Conservation (phyloP, 768 basidiomycete genomes). For the Myochromella boudieri region DNA sequence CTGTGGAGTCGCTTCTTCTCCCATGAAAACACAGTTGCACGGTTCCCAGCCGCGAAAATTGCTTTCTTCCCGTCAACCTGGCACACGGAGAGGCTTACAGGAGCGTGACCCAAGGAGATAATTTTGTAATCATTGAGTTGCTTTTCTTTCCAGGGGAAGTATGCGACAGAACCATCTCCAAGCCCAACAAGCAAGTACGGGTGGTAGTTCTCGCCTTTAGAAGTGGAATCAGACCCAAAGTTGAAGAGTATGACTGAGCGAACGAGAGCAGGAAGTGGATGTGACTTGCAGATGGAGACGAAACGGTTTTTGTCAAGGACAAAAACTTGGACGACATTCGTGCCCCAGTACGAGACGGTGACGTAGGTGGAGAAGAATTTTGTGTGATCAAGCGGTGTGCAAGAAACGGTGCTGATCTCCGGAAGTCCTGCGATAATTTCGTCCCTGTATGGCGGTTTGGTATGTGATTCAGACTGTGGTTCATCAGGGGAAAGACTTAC, state of each 20-base stretch:
- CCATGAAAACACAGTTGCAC: conserved; percentile 68
- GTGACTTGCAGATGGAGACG: conserved; percentile 33
- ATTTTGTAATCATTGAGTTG: conserved; percentile 52
- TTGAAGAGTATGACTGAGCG: conserved; percentile 54
- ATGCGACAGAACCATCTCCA: conserved; percentile 69
- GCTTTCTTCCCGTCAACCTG: conserved; percentile 49
- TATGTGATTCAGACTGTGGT: neutral
- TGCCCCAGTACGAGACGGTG: conserved; percentile 77
- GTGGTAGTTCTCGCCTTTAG: conserved; percentile 35
- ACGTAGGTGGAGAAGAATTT: conserved; percentile 48
- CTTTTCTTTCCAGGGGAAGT: conserved; percentile 48
- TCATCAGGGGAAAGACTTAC: conserved; percentile 24
- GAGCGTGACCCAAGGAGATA: conserved; percentile 63
- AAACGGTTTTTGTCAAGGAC: conserved; percentile 26
- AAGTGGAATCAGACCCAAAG: conserved; percentile 46
- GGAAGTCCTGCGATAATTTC: conserved; percentile 13
- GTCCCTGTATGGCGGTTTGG: conserved; percentile 11
- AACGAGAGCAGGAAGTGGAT: conserved; percentile 39
- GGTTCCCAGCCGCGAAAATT: conserved; percentile 72
- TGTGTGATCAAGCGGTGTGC: conserved; percentile 50
- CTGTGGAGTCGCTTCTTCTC: conserved; percentile 62
- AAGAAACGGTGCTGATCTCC: conserved; percentile 74
- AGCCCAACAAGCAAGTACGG: conserved; percentile 72
- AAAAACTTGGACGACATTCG: conserved; percentile 61
- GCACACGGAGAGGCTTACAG: conserved; percentile 61